Base-by-base conservation (phyloP, 768 basidiomycete species). In the Auricularia cornea region DNA sequence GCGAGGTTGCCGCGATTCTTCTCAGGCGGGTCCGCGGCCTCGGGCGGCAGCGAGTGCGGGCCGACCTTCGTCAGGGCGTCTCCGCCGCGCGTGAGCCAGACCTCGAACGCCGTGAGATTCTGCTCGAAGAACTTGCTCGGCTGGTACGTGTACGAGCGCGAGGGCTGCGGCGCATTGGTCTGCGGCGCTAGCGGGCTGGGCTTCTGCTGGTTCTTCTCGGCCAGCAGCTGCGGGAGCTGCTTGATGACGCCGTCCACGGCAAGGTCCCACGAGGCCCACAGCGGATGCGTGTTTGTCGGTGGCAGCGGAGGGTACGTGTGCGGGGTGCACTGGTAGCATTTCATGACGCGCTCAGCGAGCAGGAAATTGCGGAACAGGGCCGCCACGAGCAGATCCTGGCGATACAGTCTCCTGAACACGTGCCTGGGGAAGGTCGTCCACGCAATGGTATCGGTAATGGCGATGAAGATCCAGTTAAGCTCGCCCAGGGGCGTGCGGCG, bases 381-480 rank as follows among this genome's bases (percentile, higher is more conserved):
- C 1, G 97, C 95, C 60, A 98, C 93, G 51, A 98, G 83, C 61
- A 98, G 84, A 72, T 99, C 97, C 61, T 94, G 96, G 52, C 97
- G 83, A 74, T 98, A 98, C 29, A 98, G 76, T 38, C 93, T 85
- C 20, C 94, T 94, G 75, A 99, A 98, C 3, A 92, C 84, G 40
- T 97, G 94, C 56, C 89, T 84, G 41, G 94, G 89, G 73, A 99
- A 96, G 2, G 93, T 92, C 16, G 95, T 95, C 97, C 97, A 99
- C 6, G 97, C 97, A 66, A 99, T 98, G 10, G 97, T 98, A 75
- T 99, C 97, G 18, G 97, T 98, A 62, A 99, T 92, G 35, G 96
- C 94, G 1, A 94, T 98, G 76, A 98, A 98, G 66, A 98, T 98
- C 97, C 97, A 99, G 72, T 96, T 97, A n/a, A 99, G 83, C 76